phyloP scores from a whole-genome alignment of 768 basidiomycete genomes.

The Naganishia randhawae region DNA sequence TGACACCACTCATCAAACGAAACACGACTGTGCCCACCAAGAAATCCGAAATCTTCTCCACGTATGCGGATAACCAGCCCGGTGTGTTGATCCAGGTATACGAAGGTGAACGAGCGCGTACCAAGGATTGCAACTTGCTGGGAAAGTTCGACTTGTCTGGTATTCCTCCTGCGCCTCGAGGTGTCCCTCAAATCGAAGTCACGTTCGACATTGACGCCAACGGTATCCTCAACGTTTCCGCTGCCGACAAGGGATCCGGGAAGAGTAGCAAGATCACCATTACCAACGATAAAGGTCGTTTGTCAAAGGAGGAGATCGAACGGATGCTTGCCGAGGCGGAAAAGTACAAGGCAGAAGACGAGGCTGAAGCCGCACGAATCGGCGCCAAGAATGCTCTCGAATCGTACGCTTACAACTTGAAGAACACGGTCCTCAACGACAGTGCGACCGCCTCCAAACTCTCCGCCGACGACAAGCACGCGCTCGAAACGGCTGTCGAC shows the following conservation, averaged over 20 bases:
- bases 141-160: conserved; percentile 72
- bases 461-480: conserved; percentile 56
- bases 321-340: conserved; percentile 58
- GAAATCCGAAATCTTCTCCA: conserved; percentile 97
- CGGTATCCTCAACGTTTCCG: conserved; percentile 56
- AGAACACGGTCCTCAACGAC: conserved; percentile 65
- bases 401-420: conserved; percentile 86
- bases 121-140: conserved; percentile 97
- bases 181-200: conserved; percentile 55
- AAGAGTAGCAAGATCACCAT: conserved; percentile 76
- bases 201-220: conserved; percentile 68
- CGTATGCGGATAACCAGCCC: conserved; percentile 87
- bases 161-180: conserved; percentile 55
- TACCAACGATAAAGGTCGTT: conserved; percentile 92
- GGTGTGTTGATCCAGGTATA: conserved; percentile 96
- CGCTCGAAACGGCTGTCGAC: conserved; percentile 83
- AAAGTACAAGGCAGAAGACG: conserved; percentile 50
- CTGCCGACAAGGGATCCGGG: conserved; percentile 54
- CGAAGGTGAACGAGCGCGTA: conserved; percentile 94
- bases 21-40: conserved; percentile 98
- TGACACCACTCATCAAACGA: conserved; percentile 94
- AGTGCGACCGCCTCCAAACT: conserved; percentile 54
- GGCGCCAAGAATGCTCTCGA: conserved; percentile 83
- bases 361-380: conserved; percentile 42
- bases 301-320: conserved; percentile 63